Base-by-base conservation (phyloP, 345 rosid genomes). In the Gossypium mustelinum region DNA sequence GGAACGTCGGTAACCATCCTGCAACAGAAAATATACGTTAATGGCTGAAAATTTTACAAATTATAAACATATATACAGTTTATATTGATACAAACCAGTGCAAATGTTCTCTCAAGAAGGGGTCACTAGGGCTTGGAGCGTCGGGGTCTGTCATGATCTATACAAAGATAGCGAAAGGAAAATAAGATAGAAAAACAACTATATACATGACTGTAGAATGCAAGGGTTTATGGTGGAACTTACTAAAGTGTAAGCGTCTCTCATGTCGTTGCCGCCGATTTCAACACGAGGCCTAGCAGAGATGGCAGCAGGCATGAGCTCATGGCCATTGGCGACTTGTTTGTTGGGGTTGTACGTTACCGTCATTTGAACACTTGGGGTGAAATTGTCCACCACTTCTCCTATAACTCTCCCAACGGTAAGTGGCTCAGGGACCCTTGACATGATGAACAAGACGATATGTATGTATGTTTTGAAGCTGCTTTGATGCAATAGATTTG, bases 1-100 rank as follows among this genome's bases (percentile, higher is more conserved):
- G 98, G 98, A 77, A 94, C 88, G 77, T 90, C 94, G 1, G 94
- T 89, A 18, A 92, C 98, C 88, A 92, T 86, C 98, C 98, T 90
- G 85, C 41, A 54, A 54, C 57, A 25, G n/a, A 20, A 39, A 22
- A 18, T 18, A 29, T 61, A 16, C 2, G n/a, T 62, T 16, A 39
- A 62, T 6, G 41, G 2, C 25, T 24, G 51, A 22, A 41, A 11
- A 1, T 39, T 13, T 18, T 34, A 12, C 7, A 64, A 16, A n/a
- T 64, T 16, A 52, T 70, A 39, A 8, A 16, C 17, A 17, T 18
- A 24, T 50, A 13, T 13, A 10, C 4, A 24, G 73, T 24, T 24
- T 16, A 18, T 56, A 71, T 3, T 11, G n/a, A 55, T 56, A 56
- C 74, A 50, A 50, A 94, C 97, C 98, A 94, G 82, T 90, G 97